Evolutionary conservation across 768 basidiomycete genomes (phyloP).

Genomic region (Cystobasidium tubakii): DNA sequence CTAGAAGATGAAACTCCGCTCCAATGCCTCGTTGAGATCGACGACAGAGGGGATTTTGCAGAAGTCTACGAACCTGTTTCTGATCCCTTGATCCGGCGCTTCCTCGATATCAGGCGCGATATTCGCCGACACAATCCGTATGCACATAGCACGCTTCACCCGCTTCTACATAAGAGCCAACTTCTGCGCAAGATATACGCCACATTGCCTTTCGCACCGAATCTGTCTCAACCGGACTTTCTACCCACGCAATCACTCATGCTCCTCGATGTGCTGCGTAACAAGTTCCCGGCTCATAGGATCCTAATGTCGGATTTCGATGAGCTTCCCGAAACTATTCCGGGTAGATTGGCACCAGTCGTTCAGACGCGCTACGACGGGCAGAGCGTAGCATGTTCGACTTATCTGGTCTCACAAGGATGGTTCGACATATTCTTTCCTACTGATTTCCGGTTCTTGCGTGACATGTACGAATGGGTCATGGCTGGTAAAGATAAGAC

Average conservation of each 20-base stretch:
- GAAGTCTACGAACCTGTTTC: slow-evolving; percentile 74
- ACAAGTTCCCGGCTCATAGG: slow-evolving; percentile 84
- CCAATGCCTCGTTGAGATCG: slow-evolving; percentile 74
- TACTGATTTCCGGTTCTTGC: slow-evolving; percentile 72
- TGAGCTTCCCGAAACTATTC: slow-evolving; percentile 74
- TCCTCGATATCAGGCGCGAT: slow-evolving; percentile 60
- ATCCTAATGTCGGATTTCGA: slow-evolving; percentile 90
- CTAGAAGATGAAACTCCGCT: slow-evolving; percentile 65
- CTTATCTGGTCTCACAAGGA: slow-evolving; percentile 84
- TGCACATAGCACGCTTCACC: slow-evolving; percentile 46
- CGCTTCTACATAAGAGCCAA: slow-evolving; percentile 54
- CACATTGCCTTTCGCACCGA: slow-evolving; percentile 78
- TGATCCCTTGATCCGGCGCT: slow-evolving; percentile 75
- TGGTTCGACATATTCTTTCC: slow-evolving; percentile 99
- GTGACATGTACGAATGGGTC: slow-evolving; percentile 83
- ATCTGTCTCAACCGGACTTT: slow-evolving; percentile 79
- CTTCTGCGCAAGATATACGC: slow-evolving; percentile 62
- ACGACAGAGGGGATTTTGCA: slow-evolving; percentile 72
- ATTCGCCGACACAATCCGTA: slow-evolving; percentile 37
- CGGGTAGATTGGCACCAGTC: slow-evolving; percentile 74
- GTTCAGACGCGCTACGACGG: slow-evolving; percentile 87
- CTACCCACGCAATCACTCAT: slow-evolving; percentile 83
- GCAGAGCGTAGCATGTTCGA: slow-evolving; percentile 67
- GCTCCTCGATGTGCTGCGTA: slow-evolving; percentile 73
- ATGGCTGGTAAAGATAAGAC: slow-evolving; percentile 50